A percentile compares a stretch with the other conserved stretches of the same genome.
phyloP scores from a whole-genome alignment of 2,329 filamentous ascomycete species.

The Nemania bipapillata region DNA sequence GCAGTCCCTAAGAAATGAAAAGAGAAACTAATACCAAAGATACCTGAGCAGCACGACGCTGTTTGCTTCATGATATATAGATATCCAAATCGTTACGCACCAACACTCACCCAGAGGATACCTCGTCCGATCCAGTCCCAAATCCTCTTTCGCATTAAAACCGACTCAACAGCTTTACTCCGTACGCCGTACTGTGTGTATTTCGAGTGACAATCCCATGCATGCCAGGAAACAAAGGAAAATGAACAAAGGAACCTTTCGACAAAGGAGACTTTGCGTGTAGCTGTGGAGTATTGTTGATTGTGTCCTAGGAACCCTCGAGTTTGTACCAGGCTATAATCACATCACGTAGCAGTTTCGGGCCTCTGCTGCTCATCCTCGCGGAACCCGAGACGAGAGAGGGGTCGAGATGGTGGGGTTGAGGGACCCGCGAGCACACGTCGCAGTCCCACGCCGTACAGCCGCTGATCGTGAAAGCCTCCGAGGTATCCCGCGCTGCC shows the following conservation, averaged over 20 bases:
- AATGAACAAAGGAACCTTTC: slow-evolving; percentile 1
- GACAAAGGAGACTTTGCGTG: background rate
- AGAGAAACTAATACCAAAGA: background rate
- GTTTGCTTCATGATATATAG: background rate
- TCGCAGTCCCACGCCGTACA: slow-evolving; percentile 43
- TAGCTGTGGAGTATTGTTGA: background rate
- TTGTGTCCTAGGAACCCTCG: background rate
- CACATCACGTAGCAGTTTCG: slow-evolving; percentile 31
- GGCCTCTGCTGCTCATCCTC: slow-evolving; percentile 32
- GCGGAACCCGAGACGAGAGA: slow-evolving; percentile 18
- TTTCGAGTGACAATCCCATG: background rate
- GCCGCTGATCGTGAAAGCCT: slow-evolving; percentile 47
- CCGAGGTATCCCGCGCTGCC: slow-evolving; percentile 49
- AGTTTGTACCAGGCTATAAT: background rate
- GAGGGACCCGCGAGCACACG: slow-evolving; percentile 39
- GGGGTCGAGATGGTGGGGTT: slow-evolving; percentile 32
- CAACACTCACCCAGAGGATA: background rate
- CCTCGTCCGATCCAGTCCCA: background rate
- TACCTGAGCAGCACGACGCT: background rate
- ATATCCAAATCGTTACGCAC: background rate
- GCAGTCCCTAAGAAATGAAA: background rate
- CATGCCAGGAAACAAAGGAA: background rate
- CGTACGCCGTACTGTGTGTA: slow-evolving; percentile 1
- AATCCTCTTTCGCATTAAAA: background rate
- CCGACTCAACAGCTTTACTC: background rate